Evolutionary conservation across 176 grass and related monocot species (phyloP).

Genomic region (Eleusine coracana): DNA sequence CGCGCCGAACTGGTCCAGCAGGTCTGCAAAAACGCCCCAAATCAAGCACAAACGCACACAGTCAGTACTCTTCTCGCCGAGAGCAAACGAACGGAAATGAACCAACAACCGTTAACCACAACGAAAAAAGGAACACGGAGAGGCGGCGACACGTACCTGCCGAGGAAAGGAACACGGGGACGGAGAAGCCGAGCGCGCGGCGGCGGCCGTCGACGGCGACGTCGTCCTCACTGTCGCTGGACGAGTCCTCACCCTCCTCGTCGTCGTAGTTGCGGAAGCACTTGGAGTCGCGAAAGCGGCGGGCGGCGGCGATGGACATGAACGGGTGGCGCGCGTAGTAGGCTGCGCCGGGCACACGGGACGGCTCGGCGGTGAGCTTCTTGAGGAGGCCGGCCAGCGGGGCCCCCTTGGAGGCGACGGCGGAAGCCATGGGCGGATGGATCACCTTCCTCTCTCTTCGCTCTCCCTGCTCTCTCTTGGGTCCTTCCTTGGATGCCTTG

Average conservation of each 20-base stretch:
- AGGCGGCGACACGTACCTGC: conserved; percentile 27
- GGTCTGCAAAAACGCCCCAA: no score
- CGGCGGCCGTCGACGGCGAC: background rate
- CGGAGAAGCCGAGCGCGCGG: background rate
- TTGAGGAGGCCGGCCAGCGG: conserved; percentile 37
- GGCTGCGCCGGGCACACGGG: background rate
- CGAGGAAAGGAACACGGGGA: background rate
- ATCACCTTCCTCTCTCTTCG: no score
- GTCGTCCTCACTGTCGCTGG: background rate
- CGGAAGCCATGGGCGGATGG: conserved; percentile 45
- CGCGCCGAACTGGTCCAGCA: no score
- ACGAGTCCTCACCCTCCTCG: no score
- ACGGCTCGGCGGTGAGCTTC: conserved; percentile 30
- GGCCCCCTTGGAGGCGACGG: conserved; percentile 36
- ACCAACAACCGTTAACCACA: no score
- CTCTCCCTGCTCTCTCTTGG: background rate
- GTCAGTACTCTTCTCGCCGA: no score
- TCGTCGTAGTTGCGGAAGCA: no score
- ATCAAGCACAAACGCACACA: no score
- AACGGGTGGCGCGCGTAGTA: no score
- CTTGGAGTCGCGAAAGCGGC: background rate
- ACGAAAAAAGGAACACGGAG: background rate
- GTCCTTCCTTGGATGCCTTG: background rate
- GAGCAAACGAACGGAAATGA: background rate
- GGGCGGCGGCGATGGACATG: background rate